Conservation (phyloP, 1,284 basidiomycete species). For the Moesziomyces aphidis region DNA sequence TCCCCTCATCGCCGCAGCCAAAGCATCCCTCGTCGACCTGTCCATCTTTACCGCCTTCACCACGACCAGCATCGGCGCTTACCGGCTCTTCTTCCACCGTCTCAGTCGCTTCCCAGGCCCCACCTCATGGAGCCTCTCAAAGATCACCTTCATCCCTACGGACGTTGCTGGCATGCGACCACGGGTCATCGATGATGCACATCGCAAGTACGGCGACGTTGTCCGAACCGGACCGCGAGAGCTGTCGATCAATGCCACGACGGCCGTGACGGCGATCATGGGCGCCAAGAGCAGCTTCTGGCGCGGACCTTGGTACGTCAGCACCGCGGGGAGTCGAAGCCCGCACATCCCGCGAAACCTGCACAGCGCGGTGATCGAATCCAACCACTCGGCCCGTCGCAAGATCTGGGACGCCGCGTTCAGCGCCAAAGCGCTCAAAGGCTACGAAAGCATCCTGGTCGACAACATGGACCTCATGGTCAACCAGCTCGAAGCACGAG, state of each 20-base stretch:
- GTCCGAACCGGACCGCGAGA: slow-evolving; percentile 46
- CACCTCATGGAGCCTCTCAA: slow-evolving; percentile 21
- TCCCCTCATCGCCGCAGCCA: slow-evolving; percentile 1
- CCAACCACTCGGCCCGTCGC: slow-evolving; percentile 22
- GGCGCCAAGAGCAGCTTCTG: slow-evolving; percentile 25
- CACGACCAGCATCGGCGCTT: slow-evolving; percentile 27
- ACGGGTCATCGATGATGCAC: slow-evolving; percentile 16
- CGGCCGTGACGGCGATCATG: slow-evolving; percentile 25
- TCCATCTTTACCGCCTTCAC: slow-evolving; percentile 5
- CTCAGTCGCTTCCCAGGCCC: slow-evolving; percentile 38
- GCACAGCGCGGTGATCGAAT: slow-evolving; percentile 24
- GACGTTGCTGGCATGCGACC: slow-evolving; percentile 31
- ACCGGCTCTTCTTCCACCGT: slow-evolving; percentile 42
- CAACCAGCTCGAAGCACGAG: slow-evolving; percentile 23
- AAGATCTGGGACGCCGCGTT: slow-evolving; percentile 50
- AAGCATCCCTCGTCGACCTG: slow-evolving; percentile 9
- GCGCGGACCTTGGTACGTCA: slow-evolving; percentile 43
- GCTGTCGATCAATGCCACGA: slow-evolving; percentile 38
- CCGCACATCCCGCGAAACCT: slow-evolving; percentile 23
- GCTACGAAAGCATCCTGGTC: slow-evolving; percentile 39
- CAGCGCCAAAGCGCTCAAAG: slow-evolving; percentile 39
- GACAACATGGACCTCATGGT: slow-evolving; percentile 31
- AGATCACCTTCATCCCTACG: slow-evolving; percentile 25
- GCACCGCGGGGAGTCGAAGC: slow-evolving; percentile 13
- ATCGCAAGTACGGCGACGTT: slow-evolving; percentile 36